Base-by-base conservation (phyloP, 2,329 filamentous ascomycete genomes). In the Colletotrichum lini region DNA sequence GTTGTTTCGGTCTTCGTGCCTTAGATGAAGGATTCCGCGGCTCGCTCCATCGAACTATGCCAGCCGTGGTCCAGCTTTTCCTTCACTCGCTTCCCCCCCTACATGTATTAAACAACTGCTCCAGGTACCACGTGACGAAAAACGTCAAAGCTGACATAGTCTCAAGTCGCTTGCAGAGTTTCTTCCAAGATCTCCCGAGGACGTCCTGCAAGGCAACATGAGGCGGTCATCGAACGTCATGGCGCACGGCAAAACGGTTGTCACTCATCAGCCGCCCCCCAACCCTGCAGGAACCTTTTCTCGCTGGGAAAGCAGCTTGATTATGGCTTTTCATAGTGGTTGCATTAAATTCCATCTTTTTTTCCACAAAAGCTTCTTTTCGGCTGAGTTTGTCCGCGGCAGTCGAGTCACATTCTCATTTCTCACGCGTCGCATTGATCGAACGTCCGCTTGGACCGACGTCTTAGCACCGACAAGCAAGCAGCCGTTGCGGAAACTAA, bases 111-210 rank as follows among this genome's bases (percentile, higher is more conserved):
- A 63, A 49, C 50, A 52, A 53, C 44, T 54, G 47, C 63, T 42
- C 26, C 30, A 42, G 58, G n/a, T 3, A 47, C 40, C 69, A 69
- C 69, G 69, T 72, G 65, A 72, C 30, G 23, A 23, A 8, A 8
- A 23, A 64, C 12, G 47, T 56, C 65, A 69, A 69, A 72, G 69
- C 69, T 64, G 69, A 69, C 42, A n/a, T 64, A 42, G 69, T 68
- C 69, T 64, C 53, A 72, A 64, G 58, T 72, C 8, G 18, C 30
- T 35, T 35, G 23, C 45, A 68, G 47, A 35, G 58, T 72, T 72
- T 72, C 23, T 23, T 54, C 21, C 38, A 35, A 59, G 52, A 53
- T 54, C 21, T 59, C 12, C 45, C 47, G 42, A 53, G 42, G 47
- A 64, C 44, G 47, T 62, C 50, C 69, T 64, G 65, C 65, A 72